These are phyloP conservation scores for Aspergillus candidus DNA, from an alignment of 2,329 filamentous ascomycete genomes.

Conservation along the genomic window DNA sequence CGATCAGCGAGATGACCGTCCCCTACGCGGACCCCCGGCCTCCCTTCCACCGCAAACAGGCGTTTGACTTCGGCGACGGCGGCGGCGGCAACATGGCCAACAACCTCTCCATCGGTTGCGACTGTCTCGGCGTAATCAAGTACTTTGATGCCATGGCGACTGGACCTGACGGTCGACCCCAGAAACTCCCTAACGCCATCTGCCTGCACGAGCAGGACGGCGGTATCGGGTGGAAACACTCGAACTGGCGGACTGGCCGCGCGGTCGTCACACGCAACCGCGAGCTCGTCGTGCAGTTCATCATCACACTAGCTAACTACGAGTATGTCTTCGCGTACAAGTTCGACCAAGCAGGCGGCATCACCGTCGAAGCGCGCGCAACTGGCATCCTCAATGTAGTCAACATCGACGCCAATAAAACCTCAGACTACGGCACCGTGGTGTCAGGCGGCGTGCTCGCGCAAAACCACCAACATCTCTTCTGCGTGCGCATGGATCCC, in stretches of 20 bases:
- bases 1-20: slow-evolving; percentile 62
- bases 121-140: slow-evolving; percentile 59
- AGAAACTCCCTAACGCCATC: slow-evolving; percentile 55
- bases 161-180: slow-evolving; percentile 48
- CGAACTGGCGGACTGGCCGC: slow-evolving; percentile 59
- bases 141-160: slow-evolving; percentile 56
- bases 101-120: slow-evolving; percentile 49
- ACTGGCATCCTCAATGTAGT: slow-evolving; percentile 62
- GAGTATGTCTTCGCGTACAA: slow-evolving; percentile 47
- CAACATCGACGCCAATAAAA: slow-evolving; percentile 55
- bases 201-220: slow-evolving; percentile 63
- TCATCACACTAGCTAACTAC: slow-evolving; percentile 57
- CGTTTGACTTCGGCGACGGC: slow-evolving; percentile 66
- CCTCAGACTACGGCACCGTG: slow-evolving; percentile 59
- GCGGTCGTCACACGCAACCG: slow-evolving; percentile 56
- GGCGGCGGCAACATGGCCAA: slow-evolving; percentile 63
- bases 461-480: slow-evolving; percentile 68
- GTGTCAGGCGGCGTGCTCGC: slow-evolving; percentile 62
- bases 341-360: slow-evolving; percentile 52
- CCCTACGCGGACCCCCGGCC: slow-evolving; percentile 61
- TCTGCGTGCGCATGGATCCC: slow-evolving; percentile 59
- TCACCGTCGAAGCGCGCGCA: slow-evolving; percentile 61
- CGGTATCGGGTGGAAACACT: slow-evolving; percentile 63
- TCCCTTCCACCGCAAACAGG: slow-evolving; percentile 63
- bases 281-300: slow-evolving; percentile 59